Base-by-base conservation (phyloP, 495 filamentous ascomycete genomes). In the Aspergillus egyptiacus region DNA sequence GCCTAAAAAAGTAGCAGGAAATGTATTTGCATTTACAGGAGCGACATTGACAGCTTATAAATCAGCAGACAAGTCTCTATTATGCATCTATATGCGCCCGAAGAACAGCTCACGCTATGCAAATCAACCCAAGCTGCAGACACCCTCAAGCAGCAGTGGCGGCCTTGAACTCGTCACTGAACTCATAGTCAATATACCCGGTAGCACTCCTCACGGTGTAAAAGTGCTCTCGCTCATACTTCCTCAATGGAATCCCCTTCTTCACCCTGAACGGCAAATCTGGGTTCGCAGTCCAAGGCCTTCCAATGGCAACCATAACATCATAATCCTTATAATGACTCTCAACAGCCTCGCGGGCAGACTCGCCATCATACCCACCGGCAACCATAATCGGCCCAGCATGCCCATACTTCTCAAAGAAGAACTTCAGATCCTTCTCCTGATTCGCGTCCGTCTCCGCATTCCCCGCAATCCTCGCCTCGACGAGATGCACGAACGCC, bases 221-320 rank as follows among this genome's bases (percentile, higher is more conserved):
- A 57, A 89, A 88, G 0, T 69, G 73, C 0, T 66, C 57, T 3
- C 79, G 62, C 44, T 87, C 58, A 59, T 85, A 87, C 18, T 61
- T 60, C 19, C 60, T 68, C 30, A 89, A 63, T 22, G 63, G 57
- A 32, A 87, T 69, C 0, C 75, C 77, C 37, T 82, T 58, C 63
- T 73, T 62, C 8, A 90, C 46, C 45, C 80, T 69, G 57, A 80
- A 87, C 2, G 76, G 70, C 55, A 93, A 57, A 62, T 91, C 86
- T 2, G 86, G 86, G 46, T 78, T 91, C 47, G 82, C 70, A 46
- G 85, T 84, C 53, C 81, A 91, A 28, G 69, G 73, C 31, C 82
- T 61, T 15, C 85, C 85, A 64, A 85, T 85, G 0, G 71, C 76
- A 47, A 79, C 60, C 1, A 75, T 55, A 18, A 79, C 61, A 38